These are phyloP conservation scores for Agapanthus africanus DNA, from an alignment of 106 monocot species.

Conservation along the genomic window DNA sequence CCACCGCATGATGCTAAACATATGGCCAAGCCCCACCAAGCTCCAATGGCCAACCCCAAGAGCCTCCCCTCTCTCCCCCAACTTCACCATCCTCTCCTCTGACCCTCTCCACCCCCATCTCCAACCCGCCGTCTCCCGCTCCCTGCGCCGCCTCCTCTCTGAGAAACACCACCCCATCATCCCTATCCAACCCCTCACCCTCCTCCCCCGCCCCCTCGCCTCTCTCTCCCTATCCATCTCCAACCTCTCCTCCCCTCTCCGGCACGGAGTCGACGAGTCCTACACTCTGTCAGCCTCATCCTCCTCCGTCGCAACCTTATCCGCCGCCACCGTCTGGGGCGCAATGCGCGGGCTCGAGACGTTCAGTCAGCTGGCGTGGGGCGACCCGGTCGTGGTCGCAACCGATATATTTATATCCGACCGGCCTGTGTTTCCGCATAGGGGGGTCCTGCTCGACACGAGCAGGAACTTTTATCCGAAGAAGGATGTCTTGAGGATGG, in stretches of 20 bases:
- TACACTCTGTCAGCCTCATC: conserved; percentile 34
- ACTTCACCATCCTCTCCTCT: conserved; percentile 16
- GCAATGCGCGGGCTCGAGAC: conserved; percentile 86
- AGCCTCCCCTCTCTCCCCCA: background rate
- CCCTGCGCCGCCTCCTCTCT: conserved; percentile 27
- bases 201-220: conserved; percentile 7
- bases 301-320: conserved; percentile 22
- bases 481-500: conserved; percentile 45
- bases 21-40: conserved; percentile 63
- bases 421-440: conserved; percentile 56
- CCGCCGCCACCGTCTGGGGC: conserved; percentile 63
- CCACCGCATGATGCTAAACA: too few relatives aligned
- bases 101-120: conserved; percentile 27
- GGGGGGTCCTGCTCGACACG: conserved; percentile 77
- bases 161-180: conserved; percentile 42
- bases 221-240: conserved; percentile 31
- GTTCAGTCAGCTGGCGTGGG: conserved; percentile 72
- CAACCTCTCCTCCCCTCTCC: conserved; percentile 39
- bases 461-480: conserved; percentile 70
- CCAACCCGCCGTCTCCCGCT: conserved; percentile 32
- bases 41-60: conserved; percentile 26
- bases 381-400: conserved; percentile 22
- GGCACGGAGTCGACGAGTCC: conserved; percentile 66
- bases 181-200: conserved; percentile 13
- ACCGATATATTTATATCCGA: conserved; percentile 43